These are phyloP conservation scores for Xylariomycetidae sp. DNA, from an alignment of 2,329 filamentous ascomycete genomes.

Conservation along the genomic window DNA sequence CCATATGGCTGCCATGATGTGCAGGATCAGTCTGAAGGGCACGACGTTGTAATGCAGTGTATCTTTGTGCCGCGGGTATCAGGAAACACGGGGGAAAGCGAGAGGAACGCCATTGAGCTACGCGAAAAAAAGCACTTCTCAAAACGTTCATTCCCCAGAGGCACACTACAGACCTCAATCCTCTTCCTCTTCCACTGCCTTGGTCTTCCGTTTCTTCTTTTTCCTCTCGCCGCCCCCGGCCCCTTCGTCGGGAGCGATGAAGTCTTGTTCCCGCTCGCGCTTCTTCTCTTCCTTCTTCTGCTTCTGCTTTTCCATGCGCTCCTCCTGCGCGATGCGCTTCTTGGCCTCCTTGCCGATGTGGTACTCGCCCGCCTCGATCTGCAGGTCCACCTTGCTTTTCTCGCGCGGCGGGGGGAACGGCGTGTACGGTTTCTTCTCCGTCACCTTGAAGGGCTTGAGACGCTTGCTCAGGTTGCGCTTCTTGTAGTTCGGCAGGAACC, in stretches of 20 bases:
- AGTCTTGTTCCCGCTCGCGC: conserved; percentile 79
- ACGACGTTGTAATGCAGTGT: too few relatives aligned
- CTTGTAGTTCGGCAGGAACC: conserved; percentile 96
- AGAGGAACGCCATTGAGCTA: conserved; percentile 1
- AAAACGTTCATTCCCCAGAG: too few relatives aligned
- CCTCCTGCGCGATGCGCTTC: conserved; percentile 74
- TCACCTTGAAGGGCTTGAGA: conserved; percentile 76
- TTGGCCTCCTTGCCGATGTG: conserved; percentile 92
- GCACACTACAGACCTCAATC: neutral
- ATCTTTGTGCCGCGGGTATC: too few relatives aligned
- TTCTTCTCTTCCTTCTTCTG: conserved; percentile 84
- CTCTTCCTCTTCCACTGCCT: conserved; percentile 23
- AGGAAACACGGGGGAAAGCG: neutral
- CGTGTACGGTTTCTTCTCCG: conserved; percentile 93
- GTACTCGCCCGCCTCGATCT: conserved; percentile 98
- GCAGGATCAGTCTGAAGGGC: too few relatives aligned
- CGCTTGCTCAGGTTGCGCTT: conserved; percentile 84
- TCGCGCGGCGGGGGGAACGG: conserved; percentile 95
- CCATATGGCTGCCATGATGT: too few relatives aligned
- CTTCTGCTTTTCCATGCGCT: conserved; percentile 78
- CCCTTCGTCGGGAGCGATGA: conserved; percentile 78
- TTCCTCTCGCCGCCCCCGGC: conserved; percentile 49
- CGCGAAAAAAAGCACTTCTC: conserved; percentile 11
- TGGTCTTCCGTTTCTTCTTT: conserved; percentile 56
- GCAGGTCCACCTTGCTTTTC: conserved; percentile 97